Conservation (phyloP, 768 basidiomycete species). For the Lyophyllum decastes region DNA sequence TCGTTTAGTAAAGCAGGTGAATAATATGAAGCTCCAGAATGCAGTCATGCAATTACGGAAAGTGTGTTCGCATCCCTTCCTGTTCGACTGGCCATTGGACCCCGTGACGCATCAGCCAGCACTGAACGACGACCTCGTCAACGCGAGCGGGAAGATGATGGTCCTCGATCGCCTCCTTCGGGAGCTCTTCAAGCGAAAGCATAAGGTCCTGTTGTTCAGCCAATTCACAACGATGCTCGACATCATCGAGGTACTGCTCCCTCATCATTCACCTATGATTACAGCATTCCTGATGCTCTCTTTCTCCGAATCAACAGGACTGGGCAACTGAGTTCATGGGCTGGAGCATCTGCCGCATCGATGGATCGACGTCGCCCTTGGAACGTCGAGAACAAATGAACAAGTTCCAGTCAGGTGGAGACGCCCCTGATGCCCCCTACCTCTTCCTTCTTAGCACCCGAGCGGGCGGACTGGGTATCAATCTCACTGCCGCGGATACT, state of each 20-base stretch:
- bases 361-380: slow-evolving; percentile 80
- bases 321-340: slow-evolving; percentile 88
- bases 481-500: slow-evolving; percentile 81
- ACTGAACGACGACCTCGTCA: slow-evolving; percentile 78
- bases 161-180: slow-evolving; percentile 85
- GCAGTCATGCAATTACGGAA: slow-evolving; percentile 97
- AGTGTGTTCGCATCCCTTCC: slow-evolving; percentile 90
- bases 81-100: slow-evolving; percentile 84
- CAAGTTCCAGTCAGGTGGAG: slow-evolving; percentile 74
- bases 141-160: slow-evolving; percentile 96
- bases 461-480: slow-evolving; percentile 80
- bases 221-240: slow-evolving; percentile 98
- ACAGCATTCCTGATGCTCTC: slow-evolving; percentile 1
- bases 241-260: slow-evolving; percentile 75
- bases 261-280: background rate
- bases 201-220: slow-evolving; percentile 86
- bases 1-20: slow-evolving; percentile 72
- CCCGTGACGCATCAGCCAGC: slow-evolving; percentile 58
- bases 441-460: slow-evolving; percentile 83
- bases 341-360: slow-evolving; percentile 88
- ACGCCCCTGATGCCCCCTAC: slow-evolving; percentile 60
- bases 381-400: slow-evolving; percentile 87
- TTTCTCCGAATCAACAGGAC: slow-evolving; percentile 45
- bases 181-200: slow-evolving; percentile 75
- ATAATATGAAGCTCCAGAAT: slow-evolving; percentile 94